Conservation (phyloP, 768 basidiomycete genomes). For the Rhodotorula taiwanensis region DNA sequence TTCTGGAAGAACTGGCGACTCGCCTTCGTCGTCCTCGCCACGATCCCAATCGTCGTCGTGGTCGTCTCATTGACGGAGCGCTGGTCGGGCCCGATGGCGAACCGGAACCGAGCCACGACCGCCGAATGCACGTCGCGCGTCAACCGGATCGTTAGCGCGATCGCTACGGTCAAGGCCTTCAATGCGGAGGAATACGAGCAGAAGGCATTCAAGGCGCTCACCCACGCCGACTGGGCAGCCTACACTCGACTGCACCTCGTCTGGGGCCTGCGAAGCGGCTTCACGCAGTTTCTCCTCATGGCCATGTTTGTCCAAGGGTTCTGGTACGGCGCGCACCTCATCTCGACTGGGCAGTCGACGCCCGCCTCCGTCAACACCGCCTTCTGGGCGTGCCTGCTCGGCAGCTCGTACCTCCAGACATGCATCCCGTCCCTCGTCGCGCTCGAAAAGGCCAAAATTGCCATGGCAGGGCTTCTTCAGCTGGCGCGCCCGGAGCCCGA, state of each 20-base stretch:
- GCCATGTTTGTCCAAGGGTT: conserved; percentile 94
- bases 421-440: conserved; percentile 72
- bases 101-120: conserved; percentile 59
- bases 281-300: conserved; percentile 75
- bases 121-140: conserved; percentile 69
- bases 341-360: conserved; percentile 62
- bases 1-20: conserved; percentile 72
- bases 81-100: conserved; percentile 61
- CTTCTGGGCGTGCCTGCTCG: conserved; percentile 94
- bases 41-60: conserved; percentile 72
- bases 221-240: conserved; percentile 50
- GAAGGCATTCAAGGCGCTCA: conserved; percentile 51
- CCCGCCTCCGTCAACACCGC: conserved; percentile 87
- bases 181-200: conserved; percentile 63
- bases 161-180: conserved; percentile 87
- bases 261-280: conserved; percentile 66
- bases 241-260: conserved; percentile 57
- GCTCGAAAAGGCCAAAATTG: conserved; percentile 73
- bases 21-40: conserved; percentile 83
- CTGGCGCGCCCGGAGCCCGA: conserved; percentile 49
- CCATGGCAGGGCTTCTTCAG: conserved; percentile 62
- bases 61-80: conserved; percentile 69
- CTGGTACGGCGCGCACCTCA: conserved; percentile 87
- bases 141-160: conserved; percentile 66
- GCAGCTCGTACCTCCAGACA: conserved; percentile 77